A percentile compares a stretch with the other conserved stretches of the same genome.
phyloP scores from a whole-genome alignment of 306 rosid genomes.

The Trifolium pratense region DNA sequence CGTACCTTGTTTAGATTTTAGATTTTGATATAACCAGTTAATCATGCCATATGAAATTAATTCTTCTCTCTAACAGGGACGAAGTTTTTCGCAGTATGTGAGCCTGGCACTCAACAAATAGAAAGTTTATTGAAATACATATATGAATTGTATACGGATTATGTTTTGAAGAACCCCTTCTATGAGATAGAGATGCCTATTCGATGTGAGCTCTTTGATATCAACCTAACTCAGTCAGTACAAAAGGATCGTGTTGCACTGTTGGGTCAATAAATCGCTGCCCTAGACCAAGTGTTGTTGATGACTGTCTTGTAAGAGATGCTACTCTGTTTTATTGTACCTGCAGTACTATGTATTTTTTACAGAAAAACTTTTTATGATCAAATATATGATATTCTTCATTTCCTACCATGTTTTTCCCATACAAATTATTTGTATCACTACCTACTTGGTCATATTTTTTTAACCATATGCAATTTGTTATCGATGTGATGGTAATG shows the following conservation, averaged over 20 bases:
- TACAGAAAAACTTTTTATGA: neutral
- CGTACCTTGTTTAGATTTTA: neutral
- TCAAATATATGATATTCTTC: neutral
- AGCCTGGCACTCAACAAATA: constrained; percentile 84
- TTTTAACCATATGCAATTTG: too few relatives aligned
- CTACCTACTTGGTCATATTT: too few relatives aligned
- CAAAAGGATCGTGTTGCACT: too few relatives aligned
- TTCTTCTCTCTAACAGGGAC: constrained; percentile 65
- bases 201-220: too few relatives aligned
- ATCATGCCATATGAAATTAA: constrained; percentile 3
- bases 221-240: too few relatives aligned
- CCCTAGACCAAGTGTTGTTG: too few relatives aligned
- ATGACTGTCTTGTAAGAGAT: too few relatives aligned
- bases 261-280: too few relatives aligned
- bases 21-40: neutral
- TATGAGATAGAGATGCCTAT: too few relatives aligned
- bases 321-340: constrained; percentile 38
- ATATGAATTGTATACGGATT: constrained; percentile 83
- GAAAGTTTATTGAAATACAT: constrained; percentile 75
- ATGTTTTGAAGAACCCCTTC: too few relatives aligned
- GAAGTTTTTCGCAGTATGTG: constrained; percentile 82
- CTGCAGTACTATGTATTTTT: constrained; percentile 1
- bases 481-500: too few relatives aligned
- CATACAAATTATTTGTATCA: neutral
- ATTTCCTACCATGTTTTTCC: constrained; percentile 1